These are phyloP conservation scores for Aspergillus phoenicis DNA, from an alignment of 2,329 filamentous ascomycete genomes.

Conservation along the genomic window DNA sequence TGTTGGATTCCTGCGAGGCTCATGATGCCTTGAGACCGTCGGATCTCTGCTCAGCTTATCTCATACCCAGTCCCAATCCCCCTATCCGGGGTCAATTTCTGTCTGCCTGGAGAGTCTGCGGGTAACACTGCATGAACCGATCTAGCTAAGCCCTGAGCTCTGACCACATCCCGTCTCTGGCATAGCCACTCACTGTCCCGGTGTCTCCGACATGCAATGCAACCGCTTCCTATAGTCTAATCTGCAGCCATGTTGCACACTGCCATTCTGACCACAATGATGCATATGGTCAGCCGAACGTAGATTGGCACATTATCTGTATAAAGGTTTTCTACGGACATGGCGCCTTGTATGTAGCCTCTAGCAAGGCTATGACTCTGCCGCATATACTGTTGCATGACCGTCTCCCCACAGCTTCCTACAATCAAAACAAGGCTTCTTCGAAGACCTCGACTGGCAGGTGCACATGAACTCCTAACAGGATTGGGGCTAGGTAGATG, in stretches of 20 bases:
- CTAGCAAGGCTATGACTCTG: not conserved
- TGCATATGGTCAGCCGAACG: not conserved
- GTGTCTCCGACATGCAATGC: not conserved
- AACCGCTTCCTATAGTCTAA: not conserved
- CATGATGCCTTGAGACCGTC: not conserved
- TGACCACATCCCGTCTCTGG: conserved; percentile 1
- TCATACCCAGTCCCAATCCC: not conserved
- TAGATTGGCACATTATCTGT: not conserved
- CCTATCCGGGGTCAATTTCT: not conserved
- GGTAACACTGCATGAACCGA: not conserved
- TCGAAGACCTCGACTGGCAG: not conserved
- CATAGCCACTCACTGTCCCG: conserved; percentile 5
- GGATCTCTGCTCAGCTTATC: not conserved
- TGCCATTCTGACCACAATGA: conserved; percentile 17
- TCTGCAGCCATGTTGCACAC: conserved; percentile 13
- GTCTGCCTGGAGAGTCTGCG: not conserved
- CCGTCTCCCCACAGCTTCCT: not conserved
- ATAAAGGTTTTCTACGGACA: not conserved
- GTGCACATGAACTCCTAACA: conserved; percentile 37
- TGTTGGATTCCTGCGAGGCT: not conserved
- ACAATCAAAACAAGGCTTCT: not conserved
- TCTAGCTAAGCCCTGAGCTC: conserved; percentile 3
- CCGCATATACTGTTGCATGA: not conserved
- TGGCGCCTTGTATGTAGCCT: not conserved
- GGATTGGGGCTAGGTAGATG: conserved; percentile 48